A percentile compares a stretch with the other conserved stretches of the same genome.
phyloP scores from a whole-genome alignment of 441 rosid species.

The Populus trichocarpa region DNA sequence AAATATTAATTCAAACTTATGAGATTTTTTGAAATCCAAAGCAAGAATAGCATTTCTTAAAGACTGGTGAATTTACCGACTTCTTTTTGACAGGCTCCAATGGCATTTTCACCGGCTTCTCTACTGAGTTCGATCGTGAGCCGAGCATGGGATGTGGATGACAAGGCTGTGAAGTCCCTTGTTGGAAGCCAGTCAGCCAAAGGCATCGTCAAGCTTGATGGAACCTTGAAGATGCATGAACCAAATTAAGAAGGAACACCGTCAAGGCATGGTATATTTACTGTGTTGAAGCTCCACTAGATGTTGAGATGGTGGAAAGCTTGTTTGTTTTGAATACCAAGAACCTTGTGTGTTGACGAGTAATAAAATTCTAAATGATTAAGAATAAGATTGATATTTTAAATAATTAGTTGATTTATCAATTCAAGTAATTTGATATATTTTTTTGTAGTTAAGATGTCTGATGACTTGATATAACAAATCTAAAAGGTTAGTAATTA shows the following conservation, averaged over 20 bases:
- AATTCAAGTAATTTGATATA: conserved; percentile 43
- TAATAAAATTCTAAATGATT: too few species aligned
- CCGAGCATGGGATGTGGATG: conserved; percentile 61
- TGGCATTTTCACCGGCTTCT: conserved; percentile 68
- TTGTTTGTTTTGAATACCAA: conserved; percentile 61
- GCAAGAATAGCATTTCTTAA: not conserved
- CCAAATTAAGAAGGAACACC: conserved; percentile 45
- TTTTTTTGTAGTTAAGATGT: accelerated
- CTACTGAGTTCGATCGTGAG: conserved; percentile 57
- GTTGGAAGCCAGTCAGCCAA: conserved; percentile 44
- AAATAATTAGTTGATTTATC: conserved; percentile 30
- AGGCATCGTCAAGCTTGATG: conserved; percentile 64
- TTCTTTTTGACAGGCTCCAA: conserved; percentile 59
- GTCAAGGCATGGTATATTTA: conserved; percentile 52
- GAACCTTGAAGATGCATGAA: conserved; percentile 41
- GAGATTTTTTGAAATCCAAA: too few species aligned
- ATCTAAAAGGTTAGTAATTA: too few species aligned
- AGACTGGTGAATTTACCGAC: conserved; percentile 58
- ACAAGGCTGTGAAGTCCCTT: conserved; percentile 32
- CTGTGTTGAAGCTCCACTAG: conserved; percentile 67
- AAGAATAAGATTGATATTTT: too few species aligned
- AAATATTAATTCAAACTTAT: too few species aligned
- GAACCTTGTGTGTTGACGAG: conserved; percentile 35
- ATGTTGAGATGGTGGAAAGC: conserved; percentile 68
- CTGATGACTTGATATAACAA: too few species aligned